phyloP scores from a whole-genome alignment of 2,329 filamentous ascomycete species.

The Aspergillus novoparasiticus region DNA sequence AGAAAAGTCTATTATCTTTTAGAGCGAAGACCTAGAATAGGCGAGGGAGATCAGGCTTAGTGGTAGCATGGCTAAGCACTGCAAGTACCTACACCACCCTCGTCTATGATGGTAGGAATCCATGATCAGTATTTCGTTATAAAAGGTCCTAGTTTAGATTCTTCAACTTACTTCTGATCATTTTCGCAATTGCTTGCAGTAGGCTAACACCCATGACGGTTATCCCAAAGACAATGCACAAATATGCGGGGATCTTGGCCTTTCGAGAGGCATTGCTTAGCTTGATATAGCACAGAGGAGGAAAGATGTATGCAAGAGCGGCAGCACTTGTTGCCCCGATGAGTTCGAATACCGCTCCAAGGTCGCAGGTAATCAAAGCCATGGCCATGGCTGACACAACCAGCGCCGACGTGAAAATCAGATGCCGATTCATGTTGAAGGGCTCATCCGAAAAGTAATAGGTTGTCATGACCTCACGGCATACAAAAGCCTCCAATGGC shows the following conservation, averaged over 20 bases:
- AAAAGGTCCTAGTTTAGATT: background rate
- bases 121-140: constrained; percentile 14
- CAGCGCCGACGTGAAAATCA: constrained; percentile 81
- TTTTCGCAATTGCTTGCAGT: constrained; percentile 71
- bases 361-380: constrained; percentile 84
- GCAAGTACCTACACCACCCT: constrained; percentile 37
- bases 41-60: background rate
- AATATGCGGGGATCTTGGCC: constrained; percentile 70
- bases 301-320: constrained; percentile 91
- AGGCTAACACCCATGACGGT: constrained; percentile 81
- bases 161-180: constrained; percentile 50
- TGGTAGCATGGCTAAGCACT: constrained; percentile 18
- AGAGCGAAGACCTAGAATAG: constrained; percentile 1
- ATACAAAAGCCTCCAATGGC: constrained; percentile 95
- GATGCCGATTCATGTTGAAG: constrained; percentile 80
- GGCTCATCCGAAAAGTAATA: constrained; percentile 74
- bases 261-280: constrained; percentile 76
- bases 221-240: constrained; percentile 76
- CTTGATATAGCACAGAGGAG: constrained; percentile 93
- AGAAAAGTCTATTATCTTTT: constrained; percentile 14
- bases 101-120: constrained; percentile 27
- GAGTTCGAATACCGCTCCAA: constrained; percentile 92
- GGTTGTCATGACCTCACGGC: constrained; percentile 91
- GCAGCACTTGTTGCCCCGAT: constrained; percentile 95
- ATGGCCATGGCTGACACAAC: constrained; percentile 78